Evolutionary conservation across 768 basidiomycete genomes (phyloP).

Genomic region (Pleurotus giganteus): DNA sequence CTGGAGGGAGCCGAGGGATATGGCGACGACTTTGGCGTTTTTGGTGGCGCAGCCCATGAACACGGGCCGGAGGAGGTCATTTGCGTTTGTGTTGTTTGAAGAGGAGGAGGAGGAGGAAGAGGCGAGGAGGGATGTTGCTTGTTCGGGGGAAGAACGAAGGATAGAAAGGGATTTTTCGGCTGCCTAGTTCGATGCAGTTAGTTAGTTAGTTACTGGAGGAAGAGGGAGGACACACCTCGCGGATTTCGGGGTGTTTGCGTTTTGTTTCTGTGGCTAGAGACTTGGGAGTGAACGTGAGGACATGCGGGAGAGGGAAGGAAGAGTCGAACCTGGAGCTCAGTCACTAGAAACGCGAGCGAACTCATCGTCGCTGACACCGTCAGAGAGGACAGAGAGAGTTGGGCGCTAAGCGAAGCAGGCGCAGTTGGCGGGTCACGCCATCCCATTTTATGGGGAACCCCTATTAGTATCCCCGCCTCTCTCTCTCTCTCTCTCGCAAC

Average conservation of each 20-base stretch:
- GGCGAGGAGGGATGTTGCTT: slow-evolving; percentile 68
- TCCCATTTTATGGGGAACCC: too few species aligned
- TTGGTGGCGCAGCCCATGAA: slow-evolving; percentile 94
- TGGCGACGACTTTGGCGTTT: slow-evolving; percentile 91
- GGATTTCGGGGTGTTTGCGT: slow-evolving; percentile 88
- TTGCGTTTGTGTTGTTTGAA: slow-evolving; percentile 74
- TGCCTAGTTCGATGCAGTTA: slow-evolving; percentile 44
- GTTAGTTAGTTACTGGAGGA: slow-evolving; percentile 11
- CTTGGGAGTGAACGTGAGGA: slow-evolving; percentile 34
- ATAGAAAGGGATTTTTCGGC: slow-evolving; percentile 86
- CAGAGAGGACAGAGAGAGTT: not conserved
- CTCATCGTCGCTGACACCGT: slow-evolving; percentile 41
- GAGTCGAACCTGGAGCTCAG: slow-evolving; percentile 61
- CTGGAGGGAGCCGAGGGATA: slow-evolving; percentile 88
- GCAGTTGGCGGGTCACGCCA: too few species aligned
- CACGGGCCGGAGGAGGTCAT: slow-evolving; percentile 80
- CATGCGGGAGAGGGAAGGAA: slow-evolving; percentile 13
- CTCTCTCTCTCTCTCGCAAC: too few species aligned
- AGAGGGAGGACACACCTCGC: slow-evolving; percentile 59
- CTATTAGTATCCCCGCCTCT: too few species aligned
- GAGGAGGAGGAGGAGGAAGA: slow-evolving; percentile 50
- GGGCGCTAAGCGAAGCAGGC: too few species aligned
- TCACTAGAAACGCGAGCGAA: slow-evolving; percentile 67
- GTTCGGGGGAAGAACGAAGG: slow-evolving; percentile 78
- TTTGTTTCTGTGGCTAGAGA: slow-evolving; percentile 87